These are phyloP conservation scores for Flaveria floridana DNA, from an alignment of 140 eudicot species.

Conservation along the genomic window DNA sequence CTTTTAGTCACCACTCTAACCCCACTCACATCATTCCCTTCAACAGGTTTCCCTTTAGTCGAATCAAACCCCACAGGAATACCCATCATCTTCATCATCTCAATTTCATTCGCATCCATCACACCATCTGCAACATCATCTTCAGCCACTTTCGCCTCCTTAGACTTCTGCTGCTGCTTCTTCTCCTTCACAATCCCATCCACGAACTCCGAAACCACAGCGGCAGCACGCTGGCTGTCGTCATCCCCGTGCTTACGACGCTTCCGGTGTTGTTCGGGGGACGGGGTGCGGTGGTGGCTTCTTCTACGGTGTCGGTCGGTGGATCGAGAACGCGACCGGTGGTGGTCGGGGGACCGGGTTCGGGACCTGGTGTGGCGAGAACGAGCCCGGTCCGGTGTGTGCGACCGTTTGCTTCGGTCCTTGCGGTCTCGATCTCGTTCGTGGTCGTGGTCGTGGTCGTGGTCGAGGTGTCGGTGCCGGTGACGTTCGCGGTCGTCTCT, in stretches of 20 bases:
- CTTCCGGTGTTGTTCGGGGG: slow-evolving; percentile 62
- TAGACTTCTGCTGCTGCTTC: slow-evolving; percentile 41
- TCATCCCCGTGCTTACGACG: slow-evolving; percentile 61
- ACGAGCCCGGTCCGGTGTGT: slow-evolving; percentile 67
- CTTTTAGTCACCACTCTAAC: slow-evolving; percentile 81
- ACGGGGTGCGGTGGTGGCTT: slow-evolving; percentile 48
- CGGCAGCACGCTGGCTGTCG: slow-evolving; percentile 35
- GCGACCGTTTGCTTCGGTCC: slow-evolving; percentile 54
- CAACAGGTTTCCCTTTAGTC: slow-evolving; percentile 86
- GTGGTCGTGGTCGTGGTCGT: slow-evolving; percentile 37
- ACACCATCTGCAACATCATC: slow-evolving; percentile 27
- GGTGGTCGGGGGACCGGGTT: slow-evolving; percentile 62
- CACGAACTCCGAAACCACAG: slow-evolving; percentile 56
- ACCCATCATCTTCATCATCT: slow-evolving; percentile 96
- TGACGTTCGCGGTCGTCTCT: slow-evolving; percentile 33
- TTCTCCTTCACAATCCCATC: slow-evolving; percentile 66
- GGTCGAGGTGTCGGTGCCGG: slow-evolving; percentile 46
- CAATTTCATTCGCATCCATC: slow-evolving; percentile 68
- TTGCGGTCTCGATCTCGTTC: slow-evolving; percentile 44
- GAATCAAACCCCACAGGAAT: slow-evolving; percentile 94
- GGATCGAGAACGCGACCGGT: slow-evolving; percentile 53
- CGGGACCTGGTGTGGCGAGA: slow-evolving; percentile 72
- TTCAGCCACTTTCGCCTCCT: slow-evolving; percentile 31
- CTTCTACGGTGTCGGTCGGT: slow-evolving; percentile 50
- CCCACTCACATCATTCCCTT: slow-evolving; percentile 82